Base-by-base conservation (phyloP, 2,329 filamentous ascomycete species). In the Fusarium pseudonygamai region DNA sequence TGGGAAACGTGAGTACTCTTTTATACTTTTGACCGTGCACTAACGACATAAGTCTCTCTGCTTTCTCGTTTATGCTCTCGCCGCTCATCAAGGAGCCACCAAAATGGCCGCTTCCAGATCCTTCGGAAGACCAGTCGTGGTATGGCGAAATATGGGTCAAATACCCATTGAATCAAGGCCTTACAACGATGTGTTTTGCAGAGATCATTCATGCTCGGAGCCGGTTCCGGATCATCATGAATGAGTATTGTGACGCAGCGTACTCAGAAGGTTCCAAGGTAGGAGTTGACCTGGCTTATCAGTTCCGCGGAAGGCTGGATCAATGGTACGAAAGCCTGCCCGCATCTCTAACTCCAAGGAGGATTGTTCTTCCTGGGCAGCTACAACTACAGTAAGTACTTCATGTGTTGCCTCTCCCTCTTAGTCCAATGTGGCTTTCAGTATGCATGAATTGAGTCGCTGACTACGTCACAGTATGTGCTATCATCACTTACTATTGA, bases 111-210 rank as follows among this genome's bases (percentile, higher is more conserved):
- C 66, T 84, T 4, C 83, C 81, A 14, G 76, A 81, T 28, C 69
- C 77, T 0, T 50, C 61, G 7, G 16, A 75, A 2, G 69, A 79
- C 11, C 3, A 69, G 0, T 49, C 57, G 1, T 83, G 78, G 76
- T 84, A 82, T 36, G 81, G 82, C 9, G 82, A 85, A 49, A 71
- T 82, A 6, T 80, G 77, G 77, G 64, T 84, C 1, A 80, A 75
- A 26, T 85, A 84, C 60, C 82, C 83, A 1, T 37, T 75, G 11
- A 73, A 68, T 15, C 50, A 71, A 0, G 67, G 66, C 2, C 72
- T 78, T 3, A 72, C 74, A 12, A 71, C 79, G 1, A 73, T 72
- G 2, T 57, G 74, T 22, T 78, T 81, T 56, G 78, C 79, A 2
- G 67, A 79, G 3, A 63, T 80, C 7, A 78, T 84, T 47, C 70